Evolutionary conservation across 2,329 filamentous ascomycete species (phyloP), one percentile per base, ranked within the genome.

Genomic region (Immersiporthe knoxdaviesiana): DNA sequence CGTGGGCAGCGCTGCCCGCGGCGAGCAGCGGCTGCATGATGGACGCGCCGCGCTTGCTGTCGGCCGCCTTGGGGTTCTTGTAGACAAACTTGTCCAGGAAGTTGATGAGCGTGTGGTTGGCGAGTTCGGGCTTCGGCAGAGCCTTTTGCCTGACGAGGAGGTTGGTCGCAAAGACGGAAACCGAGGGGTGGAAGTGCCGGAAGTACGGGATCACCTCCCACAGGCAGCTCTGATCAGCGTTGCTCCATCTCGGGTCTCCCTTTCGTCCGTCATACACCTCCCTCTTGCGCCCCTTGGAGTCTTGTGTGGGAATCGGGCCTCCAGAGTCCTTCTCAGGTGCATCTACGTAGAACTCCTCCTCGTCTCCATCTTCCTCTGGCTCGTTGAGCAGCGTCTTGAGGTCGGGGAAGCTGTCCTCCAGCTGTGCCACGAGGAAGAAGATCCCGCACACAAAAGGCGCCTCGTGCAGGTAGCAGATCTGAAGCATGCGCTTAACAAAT

Each of bases 51-150:
- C 92, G 92, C 39, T 88, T 84, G 41, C 84, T 80, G 65, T 88
- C 84, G 21, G 86, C 87, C 4, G 89, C 84, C 84, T 97, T 97
- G 71, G 95, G 90, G 75, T 96, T 97, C 74, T 93, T 91, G 85
- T 98, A 99, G n/a, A 97, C 93, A 79, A 99, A 99, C 74, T 97
- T 94, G 81, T 99, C 96, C 69, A 99, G 85, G 85, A 99, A 99
- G 79, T 97, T 92, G 76, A 96, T 96, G 63, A 99, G 87, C 1
- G 93, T 96, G 79, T 98, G 95, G 69, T 93, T 90, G 21, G 92
- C 91, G 65, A 97, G 85, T 75, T 99, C 96, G 0, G 96, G 94
- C 79, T 98, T 98, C 72, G 92, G 89, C 70, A 92, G 90, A 79
- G 93, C 90, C 65, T 89, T 86, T 73, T 90, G 87, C 70, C 89